Conservation (phyloP, 441 rosid genomes). For the Arabidopsis lyrata region DNA sequence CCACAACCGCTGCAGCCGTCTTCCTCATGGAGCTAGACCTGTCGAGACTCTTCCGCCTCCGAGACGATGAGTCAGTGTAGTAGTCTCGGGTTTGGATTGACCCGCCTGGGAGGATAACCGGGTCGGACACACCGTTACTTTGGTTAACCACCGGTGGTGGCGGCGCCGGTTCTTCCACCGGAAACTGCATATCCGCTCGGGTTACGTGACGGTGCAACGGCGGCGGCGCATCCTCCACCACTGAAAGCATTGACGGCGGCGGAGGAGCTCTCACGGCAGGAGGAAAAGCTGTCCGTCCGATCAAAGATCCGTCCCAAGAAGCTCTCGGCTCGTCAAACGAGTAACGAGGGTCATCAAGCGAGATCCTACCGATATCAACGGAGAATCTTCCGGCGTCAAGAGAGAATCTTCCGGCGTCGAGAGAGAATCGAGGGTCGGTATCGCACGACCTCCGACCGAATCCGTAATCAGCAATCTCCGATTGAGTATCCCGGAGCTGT, state of each 20-base stretch:
- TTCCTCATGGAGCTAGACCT: slow-evolving; percentile 89
- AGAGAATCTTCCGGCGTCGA: slow-evolving; percentile 87
- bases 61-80: slow-evolving; percentile 82
- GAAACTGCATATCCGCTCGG: slow-evolving; percentile 88
- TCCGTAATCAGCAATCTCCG: slow-evolving; percentile 98
- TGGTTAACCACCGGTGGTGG: slow-evolving; percentile 45
- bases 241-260: slow-evolving; percentile 75
- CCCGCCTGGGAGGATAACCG: slow-evolving; percentile 75
- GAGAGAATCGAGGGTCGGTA: slow-evolving; percentile 97
- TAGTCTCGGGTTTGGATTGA: slow-evolving; percentile 92
- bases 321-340: slow-evolving; percentile 97
- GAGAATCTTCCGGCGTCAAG: slow-evolving; percentile 83
- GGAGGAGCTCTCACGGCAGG: slow-evolving; percentile 86
- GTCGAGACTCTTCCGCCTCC: slow-evolving; percentile 91
- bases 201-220: slow-evolving; percentile 57
- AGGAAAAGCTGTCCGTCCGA: slow-evolving; percentile 75
- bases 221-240: slow-evolving; percentile 79
- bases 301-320: slow-evolving; percentile 94
- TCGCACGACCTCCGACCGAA: slow-evolving; percentile 98
- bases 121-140: slow-evolving; percentile 55
- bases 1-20: slow-evolving; percentile 82
- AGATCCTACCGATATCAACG: slow-evolving; percentile 80
- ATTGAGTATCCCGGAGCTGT: slow-evolving; percentile 94
- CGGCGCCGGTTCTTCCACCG: slow-evolving; percentile 73
- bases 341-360: slow-evolving; percentile 82